Evolutionary conservation across 805 yeast genomes (phyloP).

Genomic region (Starmerella vitae): DNA sequence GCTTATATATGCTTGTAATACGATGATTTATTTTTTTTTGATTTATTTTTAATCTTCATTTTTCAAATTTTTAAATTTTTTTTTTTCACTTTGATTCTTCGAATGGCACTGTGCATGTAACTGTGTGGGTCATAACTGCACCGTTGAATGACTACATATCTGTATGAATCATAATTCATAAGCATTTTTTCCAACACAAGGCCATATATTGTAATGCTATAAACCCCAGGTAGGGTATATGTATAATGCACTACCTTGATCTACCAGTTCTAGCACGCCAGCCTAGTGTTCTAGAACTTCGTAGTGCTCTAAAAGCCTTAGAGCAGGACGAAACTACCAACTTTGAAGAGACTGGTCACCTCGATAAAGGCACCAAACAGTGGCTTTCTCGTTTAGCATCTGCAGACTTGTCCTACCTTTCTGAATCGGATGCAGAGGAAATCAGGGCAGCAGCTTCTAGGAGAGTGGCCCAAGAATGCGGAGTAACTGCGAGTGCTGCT

Average conservation of each 20-base stretch:
- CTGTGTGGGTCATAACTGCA: no score
- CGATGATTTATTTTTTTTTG: no score
- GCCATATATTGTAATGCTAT: no score
- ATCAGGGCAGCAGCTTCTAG: conserved; percentile 46
- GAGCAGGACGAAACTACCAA: conserved; percentile 10
- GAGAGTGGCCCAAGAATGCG: conserved; percentile 68
- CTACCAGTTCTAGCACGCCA: conserved; percentile 20
- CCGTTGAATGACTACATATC: no score
- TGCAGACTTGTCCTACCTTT: conserved; percentile 34
- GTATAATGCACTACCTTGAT: conserved; percentile 23
- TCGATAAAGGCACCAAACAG: conserved; percentile 19
- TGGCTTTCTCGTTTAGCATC: conserved; percentile 28
- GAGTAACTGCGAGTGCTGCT: conserved; percentile 70
- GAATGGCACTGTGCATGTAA: no score
- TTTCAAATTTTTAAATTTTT: no score
- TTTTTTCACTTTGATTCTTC: no score
- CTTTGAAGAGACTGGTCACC: conserved; percentile 12
- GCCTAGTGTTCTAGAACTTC: conserved; percentile 18
- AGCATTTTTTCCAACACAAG: no score
- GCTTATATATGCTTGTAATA: no score
- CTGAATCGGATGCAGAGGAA: conserved; percentile 24
- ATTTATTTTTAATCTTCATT: no score
- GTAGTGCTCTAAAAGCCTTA: conserved; percentile 9
- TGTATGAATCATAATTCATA: no score
- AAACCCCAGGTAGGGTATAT: no score